Conservation (phyloP, 495 filamentous ascomycete genomes). For the Neurospora terricola region DNA sequence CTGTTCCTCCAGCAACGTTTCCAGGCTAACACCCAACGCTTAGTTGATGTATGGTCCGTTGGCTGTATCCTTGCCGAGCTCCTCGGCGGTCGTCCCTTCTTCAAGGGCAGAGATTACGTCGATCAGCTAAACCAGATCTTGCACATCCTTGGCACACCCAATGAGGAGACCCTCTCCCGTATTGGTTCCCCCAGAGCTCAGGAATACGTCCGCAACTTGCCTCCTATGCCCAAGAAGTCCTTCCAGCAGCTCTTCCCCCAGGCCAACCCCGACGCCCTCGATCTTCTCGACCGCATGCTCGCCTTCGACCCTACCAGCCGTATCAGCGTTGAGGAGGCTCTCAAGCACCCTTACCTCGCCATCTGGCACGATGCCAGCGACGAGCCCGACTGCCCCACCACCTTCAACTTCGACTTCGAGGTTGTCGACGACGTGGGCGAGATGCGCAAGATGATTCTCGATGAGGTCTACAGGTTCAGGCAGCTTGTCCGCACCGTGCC, state of each 20-base stretch:
- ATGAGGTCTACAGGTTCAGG: constrained; percentile 82
- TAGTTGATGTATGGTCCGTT: constrained; percentile 98
- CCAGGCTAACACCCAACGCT: not conserved
- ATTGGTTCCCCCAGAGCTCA: constrained; percentile 94
- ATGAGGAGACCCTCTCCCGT: constrained; percentile 85
- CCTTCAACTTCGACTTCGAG: constrained; percentile 98
- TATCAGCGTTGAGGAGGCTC: constrained; percentile 83
- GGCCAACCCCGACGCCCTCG: constrained; percentile 92
- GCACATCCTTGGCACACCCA: constrained; percentile 93
- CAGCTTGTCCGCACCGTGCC: constrained; percentile 59
- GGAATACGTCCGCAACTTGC: constrained; percentile 96
- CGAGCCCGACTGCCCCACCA: constrained; percentile 83
- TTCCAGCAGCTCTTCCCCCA: constrained; percentile 86
- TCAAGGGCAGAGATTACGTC: constrained; percentile 98
- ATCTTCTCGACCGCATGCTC: constrained; percentile 91
- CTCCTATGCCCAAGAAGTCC: constrained; percentile 85
- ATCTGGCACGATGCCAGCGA: constrained; percentile 98
- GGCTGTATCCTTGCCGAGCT: constrained; percentile 96
- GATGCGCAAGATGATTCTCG: constrained; percentile 96
- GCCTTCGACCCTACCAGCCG: constrained; percentile 90
- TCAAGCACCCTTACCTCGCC: constrained; percentile 90
- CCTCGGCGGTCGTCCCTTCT: constrained; percentile 92
- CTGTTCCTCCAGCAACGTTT: not conserved
- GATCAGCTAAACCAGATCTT: constrained; percentile 99
- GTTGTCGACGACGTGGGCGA: constrained; percentile 83